Percentiles rank a stretch among this genome's conserved stretches.
Conservation (phyloP, 2,329 filamentous ascomycete genomes). For the Diplodia mutila region DNA sequence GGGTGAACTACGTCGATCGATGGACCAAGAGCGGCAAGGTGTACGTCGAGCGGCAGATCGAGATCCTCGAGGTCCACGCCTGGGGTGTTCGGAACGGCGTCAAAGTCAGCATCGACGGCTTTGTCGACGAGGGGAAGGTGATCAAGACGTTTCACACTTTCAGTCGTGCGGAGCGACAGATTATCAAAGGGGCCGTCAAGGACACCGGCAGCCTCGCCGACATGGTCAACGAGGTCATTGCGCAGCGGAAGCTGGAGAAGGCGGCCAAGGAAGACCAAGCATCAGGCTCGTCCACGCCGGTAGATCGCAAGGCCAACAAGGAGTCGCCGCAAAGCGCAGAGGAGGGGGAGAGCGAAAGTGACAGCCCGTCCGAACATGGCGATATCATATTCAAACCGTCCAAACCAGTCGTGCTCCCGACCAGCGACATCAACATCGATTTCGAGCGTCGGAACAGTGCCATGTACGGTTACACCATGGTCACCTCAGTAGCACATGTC, state of each 20-base stretch:
- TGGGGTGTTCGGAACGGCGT: slow-evolving; percentile 89
- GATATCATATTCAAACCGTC: slow-evolving; percentile 79
- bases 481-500: slow-evolving; percentile 89
- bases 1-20: slow-evolving; percentile 83
- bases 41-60: slow-evolving; percentile 81
- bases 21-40: slow-evolving; percentile 78
- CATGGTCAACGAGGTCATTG: slow-evolving; percentile 50
- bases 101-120: slow-evolving; percentile 84
- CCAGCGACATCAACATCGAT: slow-evolving; percentile 86
- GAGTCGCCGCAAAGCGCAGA: neutral
- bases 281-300: slow-evolving; percentile 20
- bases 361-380: neutral
- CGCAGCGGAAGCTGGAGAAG: slow-evolving; percentile 30
- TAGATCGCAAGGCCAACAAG: slow-evolving; percentile 20
- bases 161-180: slow-evolving; percentile 68
- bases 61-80: slow-evolving; percentile 85
- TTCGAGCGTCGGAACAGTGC: slow-evolving; percentile 85
- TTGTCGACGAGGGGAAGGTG: slow-evolving; percentile 82
- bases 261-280: neutral
- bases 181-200: slow-evolving; percentile 62
- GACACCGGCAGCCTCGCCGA: slow-evolving; percentile 48
- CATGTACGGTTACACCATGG: slow-evolving; percentile 78
- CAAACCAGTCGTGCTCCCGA: slow-evolving; percentile 70
- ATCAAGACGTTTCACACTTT: slow-evolving; percentile 87
- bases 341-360: neutral